Evolutionary conservation across 352 stramenopile genomes (phyloP).

Genomic region (Pythium periplocum): DNA sequence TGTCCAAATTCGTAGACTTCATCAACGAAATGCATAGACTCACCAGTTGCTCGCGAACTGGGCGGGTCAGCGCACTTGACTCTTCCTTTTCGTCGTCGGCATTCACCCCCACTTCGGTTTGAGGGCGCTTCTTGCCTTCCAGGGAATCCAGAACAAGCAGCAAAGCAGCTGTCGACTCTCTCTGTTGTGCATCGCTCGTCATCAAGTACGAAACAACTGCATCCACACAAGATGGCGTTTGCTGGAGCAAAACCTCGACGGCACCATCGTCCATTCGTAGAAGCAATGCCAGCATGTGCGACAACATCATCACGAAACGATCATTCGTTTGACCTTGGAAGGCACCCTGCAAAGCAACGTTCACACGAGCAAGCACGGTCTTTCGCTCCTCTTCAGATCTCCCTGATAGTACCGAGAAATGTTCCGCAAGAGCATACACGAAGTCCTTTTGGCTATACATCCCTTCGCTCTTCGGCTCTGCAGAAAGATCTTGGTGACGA

Average conservation of each 20-base stretch:
- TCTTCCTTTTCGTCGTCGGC: constrained; percentile 2
- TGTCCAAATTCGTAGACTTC: constrained; percentile 12
- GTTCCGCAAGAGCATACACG: constrained; percentile 57
- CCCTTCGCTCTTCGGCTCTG: not conserved
- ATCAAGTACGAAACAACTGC: constrained; percentile 22
- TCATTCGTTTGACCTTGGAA: constrained; percentile 27
- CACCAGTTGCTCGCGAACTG: constrained; percentile 9
- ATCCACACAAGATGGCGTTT: constrained; percentile 42
- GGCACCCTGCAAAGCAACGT: constrained; percentile 30
- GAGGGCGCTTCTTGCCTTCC: not conserved
- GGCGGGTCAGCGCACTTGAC: constrained; percentile 1
- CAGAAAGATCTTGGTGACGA: constrained; percentile 22
- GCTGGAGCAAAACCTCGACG: constrained; percentile 19
- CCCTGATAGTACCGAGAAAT: constrained; percentile 53
- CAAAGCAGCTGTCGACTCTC: too few relatives aligned
- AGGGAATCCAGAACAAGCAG: constrained; percentile 66
- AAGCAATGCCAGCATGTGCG: constrained; percentile 68
- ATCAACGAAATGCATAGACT: constrained; percentile 17
- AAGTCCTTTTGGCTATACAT: constrained; percentile 42
- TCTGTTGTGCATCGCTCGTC: too few relatives aligned
- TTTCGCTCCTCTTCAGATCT: constrained; percentile 53
- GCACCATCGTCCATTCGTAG: constrained; percentile 51
- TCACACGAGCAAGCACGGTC: constrained; percentile 46
- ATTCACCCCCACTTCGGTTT: too few relatives aligned
- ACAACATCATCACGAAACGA: constrained; percentile 36